Conservation (phyloP, 2,329 filamentous ascomycete genomes). For the Rhynchosporium secalis region DNA sequence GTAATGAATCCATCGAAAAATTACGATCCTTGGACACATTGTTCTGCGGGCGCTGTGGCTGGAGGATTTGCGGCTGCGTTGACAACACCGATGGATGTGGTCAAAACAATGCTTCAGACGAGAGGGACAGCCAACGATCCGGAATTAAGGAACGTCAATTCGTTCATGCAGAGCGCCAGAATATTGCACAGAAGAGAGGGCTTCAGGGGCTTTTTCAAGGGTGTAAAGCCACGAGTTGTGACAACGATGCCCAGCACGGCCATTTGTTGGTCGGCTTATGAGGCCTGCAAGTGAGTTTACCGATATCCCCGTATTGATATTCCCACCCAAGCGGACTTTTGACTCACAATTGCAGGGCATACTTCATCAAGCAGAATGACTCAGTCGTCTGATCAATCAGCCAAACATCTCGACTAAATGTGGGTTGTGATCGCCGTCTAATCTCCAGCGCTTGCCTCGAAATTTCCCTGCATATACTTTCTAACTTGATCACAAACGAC, state of each 20-base stretch:
- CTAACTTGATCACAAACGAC: not conserved
- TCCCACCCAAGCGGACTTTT: not conserved
- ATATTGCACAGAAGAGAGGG: constrained; percentile 70
- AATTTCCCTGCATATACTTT: constrained; percentile 8
- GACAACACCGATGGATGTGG: constrained; percentile 95
- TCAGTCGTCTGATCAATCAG: constrained; percentile 31
- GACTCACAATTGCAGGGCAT: constrained; percentile 48
- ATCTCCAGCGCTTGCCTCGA: not conserved
- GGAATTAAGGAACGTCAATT: constrained; percentile 53
- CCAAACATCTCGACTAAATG: constrained; percentile 2
- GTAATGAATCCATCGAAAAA: constrained; percentile 81
- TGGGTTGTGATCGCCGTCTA: constrained; percentile 6
- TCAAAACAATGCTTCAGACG: constrained; percentile 96
- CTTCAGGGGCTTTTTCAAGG: constrained; percentile 85
- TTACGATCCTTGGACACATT: constrained; percentile 94
- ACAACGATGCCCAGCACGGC: constrained; percentile 98
- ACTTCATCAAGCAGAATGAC: constrained; percentile 59
- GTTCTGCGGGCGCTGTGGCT: constrained; percentile 85
- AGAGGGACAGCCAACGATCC: constrained; percentile 78
- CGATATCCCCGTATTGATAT: not conserved
- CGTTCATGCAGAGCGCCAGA: constrained; percentile 36
- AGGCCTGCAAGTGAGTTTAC: constrained; percentile 64
- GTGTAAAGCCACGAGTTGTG: constrained; percentile 84
- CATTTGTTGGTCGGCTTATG: constrained; percentile 92
- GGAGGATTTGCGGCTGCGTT: constrained; percentile 91